Evolutionary conservation across 139 green algal species (phyloP).

Genomic region (Pycnococcus provasolii): DNA sequence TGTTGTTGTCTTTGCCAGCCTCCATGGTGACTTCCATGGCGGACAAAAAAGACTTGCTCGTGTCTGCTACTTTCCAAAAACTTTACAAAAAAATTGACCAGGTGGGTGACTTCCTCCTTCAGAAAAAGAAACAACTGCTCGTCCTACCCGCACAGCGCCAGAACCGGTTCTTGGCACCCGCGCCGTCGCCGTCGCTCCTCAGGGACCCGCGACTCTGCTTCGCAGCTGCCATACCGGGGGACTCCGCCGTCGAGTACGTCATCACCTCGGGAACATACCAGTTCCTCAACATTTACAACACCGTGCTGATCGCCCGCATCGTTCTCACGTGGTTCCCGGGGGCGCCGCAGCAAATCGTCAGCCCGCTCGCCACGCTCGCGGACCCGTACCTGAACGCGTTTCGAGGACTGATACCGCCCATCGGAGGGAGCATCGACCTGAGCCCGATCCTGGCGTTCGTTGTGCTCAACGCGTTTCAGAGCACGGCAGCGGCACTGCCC

Average conservation of each 20-base stretch:
- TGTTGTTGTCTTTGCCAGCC: no score
- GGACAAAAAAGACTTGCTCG: neutral
- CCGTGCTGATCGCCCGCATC: constrained; percentile 76
- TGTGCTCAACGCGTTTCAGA: constrained; percentile 77
- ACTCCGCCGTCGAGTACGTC: constrained; percentile 76
- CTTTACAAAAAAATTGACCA: no score
- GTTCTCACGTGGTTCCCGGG: constrained; percentile 97
- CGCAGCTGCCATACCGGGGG: constrained; percentile 85
- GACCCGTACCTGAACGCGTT: constrained; percentile 98
- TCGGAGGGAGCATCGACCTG: constrained; percentile 85
- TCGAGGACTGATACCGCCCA: constrained; percentile 85
- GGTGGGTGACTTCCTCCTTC: no score
- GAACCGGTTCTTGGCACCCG: no score
- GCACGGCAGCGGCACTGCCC: constrained; percentile 66
- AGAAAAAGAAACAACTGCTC: no score
- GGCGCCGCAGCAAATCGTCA: constrained; percentile 56
- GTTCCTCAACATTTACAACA: constrained; percentile 90
- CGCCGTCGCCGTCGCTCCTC: neutral
- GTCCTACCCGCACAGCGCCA: no score
- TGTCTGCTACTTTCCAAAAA: neutral
- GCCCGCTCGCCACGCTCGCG: constrained; percentile 68
- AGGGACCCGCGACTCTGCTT: constrained; percentile 6
- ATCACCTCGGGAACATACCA: constrained; percentile 65
- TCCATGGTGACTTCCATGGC: neutral
- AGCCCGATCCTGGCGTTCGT: constrained; percentile 95